Evolutionary conservation across 2,329 filamentous ascomycete genomes (phyloP).

Genomic region (Aspergillus sp.): DNA sequence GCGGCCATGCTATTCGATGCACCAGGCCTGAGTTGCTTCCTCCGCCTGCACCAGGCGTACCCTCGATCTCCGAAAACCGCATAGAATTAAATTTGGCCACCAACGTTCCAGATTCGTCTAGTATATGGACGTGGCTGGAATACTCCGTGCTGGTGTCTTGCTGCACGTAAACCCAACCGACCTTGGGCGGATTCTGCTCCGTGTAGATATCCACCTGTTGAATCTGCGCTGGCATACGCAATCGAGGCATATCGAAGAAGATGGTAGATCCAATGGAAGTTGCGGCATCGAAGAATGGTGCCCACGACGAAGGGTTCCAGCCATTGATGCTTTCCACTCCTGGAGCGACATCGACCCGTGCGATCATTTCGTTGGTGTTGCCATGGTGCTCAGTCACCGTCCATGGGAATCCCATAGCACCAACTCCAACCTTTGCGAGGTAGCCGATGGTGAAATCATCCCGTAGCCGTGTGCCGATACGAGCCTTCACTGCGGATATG

Average conservation of each 20-base stretch:
- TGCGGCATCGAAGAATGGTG: slow-evolving; percentile 37
- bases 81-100: slow-evolving; percentile 30
- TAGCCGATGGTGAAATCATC: slow-evolving; percentile 35
- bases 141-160: slow-evolving; percentile 15
- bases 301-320: slow-evolving; percentile 31
- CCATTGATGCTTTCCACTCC: slow-evolving; percentile 1
- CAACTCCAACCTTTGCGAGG: slow-evolving; percentile 34
- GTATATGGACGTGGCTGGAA: slow-evolving; percentile 22
- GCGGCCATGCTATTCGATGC: slow-evolving; percentile 34
- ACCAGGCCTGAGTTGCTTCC: slow-evolving; percentile 25
- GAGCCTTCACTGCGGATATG: slow-evolving; percentile 12
- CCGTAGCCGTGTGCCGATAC: slow-evolving; percentile 20
- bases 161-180: slow-evolving; percentile 30
- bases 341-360: slow-evolving; percentile 31
- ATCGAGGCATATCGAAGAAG: slow-evolving; percentile 28
- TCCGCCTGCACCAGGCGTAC: slow-evolving; percentile 13
- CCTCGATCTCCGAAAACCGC: slow-evolving; percentile 38
- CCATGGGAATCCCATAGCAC: slow-evolving; percentile 40
- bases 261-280: slow-evolving; percentile 39
- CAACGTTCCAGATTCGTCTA: slow-evolving; percentile 21
- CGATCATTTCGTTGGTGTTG: slow-evolving; percentile 36
- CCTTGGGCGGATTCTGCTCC: slow-evolving; percentile 21
- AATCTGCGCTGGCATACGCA: slow-evolving; percentile 33
- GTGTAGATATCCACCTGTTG: slow-evolving; percentile 21
- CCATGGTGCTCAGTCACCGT: slow-evolving; percentile 33